Evolutionary conservation across 805 yeast genomes (phyloP).

Genomic region (Yarrowia osloensis): DNA sequence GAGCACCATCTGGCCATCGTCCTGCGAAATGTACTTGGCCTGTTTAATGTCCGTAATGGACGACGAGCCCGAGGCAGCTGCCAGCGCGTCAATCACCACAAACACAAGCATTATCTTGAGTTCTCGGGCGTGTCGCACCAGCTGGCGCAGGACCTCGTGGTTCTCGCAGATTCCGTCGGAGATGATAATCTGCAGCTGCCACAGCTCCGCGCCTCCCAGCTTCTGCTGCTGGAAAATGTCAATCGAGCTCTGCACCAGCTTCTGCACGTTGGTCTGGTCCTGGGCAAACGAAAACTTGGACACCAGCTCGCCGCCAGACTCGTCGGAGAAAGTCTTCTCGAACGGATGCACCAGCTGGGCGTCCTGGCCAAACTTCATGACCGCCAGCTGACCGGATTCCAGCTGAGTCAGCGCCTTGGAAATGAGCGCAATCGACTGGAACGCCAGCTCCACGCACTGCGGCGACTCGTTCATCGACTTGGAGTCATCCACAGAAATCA

Average conservation of each 20-base stretch:
- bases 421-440: conserved; percentile 90
- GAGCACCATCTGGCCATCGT: conserved; percentile 71
- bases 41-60: conserved; percentile 94
- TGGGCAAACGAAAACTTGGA: conserved; percentile 91
- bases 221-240: conserved; percentile 65
- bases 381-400: conserved; percentile 90
- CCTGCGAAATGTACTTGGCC: conserved; percentile 64
- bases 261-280: conserved; percentile 78
- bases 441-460: conserved; percentile 84
- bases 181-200: conserved; percentile 91
- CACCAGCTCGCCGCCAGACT: conserved; percentile 80
- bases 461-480: conserved; percentile 92
- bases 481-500: conserved; percentile 97
- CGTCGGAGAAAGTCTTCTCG: conserved; percentile 78
- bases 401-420: conserved; percentile 90
- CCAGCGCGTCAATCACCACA: conserved; percentile 86
- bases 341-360: conserved; percentile 87
- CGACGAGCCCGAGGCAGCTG: conserved; percentile 47
- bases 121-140: conserved; percentile 90
- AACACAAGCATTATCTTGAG: conserved; percentile 92
- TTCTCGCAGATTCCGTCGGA: conserved; percentile 98
- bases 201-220: conserved; percentile 55
- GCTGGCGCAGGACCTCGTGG: conserved; percentile 75
- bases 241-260: conserved; percentile 70
- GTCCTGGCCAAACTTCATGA: conserved; percentile 86